Percentiles rank a stretch among this genome's conserved stretches.
Evolutionary conservation across 768 basidiomycete species (phyloP).

Genomic region (Podaxis sp.): DNA sequence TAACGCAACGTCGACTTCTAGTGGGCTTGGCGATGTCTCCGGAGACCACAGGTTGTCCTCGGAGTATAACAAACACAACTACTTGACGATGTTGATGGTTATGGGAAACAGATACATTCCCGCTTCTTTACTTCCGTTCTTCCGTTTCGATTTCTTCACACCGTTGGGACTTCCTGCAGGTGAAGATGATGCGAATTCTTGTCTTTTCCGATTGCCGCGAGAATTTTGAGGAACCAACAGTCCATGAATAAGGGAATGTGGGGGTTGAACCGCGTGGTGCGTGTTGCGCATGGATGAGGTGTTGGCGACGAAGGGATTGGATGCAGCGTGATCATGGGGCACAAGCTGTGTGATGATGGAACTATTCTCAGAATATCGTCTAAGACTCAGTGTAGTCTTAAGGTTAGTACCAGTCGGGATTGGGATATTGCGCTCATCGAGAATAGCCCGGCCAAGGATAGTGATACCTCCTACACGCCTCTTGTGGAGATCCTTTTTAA

Average conservation of each 20-base stretch:
- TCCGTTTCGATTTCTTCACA: constrained; percentile 3
- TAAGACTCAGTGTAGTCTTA: not conserved
- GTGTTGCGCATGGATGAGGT: not conserved
- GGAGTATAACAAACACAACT: not conserved
- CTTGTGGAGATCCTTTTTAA: not conserved
- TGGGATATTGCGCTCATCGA: not conserved
- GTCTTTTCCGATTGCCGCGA: not conserved
- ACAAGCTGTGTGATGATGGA: not conserved
- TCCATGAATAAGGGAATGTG: not conserved
- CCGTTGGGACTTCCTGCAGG: not conserved
- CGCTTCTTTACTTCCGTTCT: not conserved
- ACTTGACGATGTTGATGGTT: not conserved
- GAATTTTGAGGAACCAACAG: not conserved
- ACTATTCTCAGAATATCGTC: not conserved
- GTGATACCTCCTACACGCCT: not conserved
- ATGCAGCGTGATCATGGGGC: not conserved
- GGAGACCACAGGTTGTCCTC: not conserved
- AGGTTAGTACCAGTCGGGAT: not conserved
- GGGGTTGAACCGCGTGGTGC: not conserved
- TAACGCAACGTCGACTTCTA: not conserved
- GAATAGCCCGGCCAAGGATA: not conserved
- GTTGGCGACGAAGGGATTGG: not conserved
- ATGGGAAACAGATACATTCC: constrained; percentile 8
- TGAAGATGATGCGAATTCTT: not conserved
- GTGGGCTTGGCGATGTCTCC: not conserved